Percentiles rank a stretch among this genome's conserved stretches.
These are phyloP conservation scores for Multifurca ochricompacta DNA, from an alignment of 768 basidiomycete genomes.

Conservation along the genomic window DNA sequence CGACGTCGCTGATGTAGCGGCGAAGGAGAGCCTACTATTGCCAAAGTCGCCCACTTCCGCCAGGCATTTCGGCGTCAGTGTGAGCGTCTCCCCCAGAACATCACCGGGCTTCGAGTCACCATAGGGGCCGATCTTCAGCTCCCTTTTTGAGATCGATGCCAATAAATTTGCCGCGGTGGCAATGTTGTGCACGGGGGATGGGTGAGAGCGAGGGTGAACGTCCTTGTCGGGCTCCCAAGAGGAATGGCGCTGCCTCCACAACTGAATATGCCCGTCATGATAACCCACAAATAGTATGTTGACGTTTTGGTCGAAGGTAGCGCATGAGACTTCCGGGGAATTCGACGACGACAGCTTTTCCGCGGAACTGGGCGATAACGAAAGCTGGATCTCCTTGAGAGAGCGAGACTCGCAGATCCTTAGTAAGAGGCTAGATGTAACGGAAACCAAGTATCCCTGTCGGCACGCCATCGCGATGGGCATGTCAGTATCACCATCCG, in stretches of 20 bases:
- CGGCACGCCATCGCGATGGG: slow-evolving; percentile 12
- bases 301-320: slow-evolving; percentile 1
- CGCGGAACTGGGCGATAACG: background rate
- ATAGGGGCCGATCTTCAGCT: slow-evolving; percentile 12
- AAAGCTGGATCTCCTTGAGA: slow-evolving; percentile 6
- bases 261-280: slow-evolving; percentile 6
- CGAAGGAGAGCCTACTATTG: background rate
- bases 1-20: background rate
- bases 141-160: slow-evolving; percentile 7
- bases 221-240: slow-evolving; percentile 8
- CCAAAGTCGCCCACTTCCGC: background rate
- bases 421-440: slow-evolving; percentile 12
- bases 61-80: slow-evolving; percentile 1
- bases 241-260: slow-evolving; percentile 1
- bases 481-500: background rate
- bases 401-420: slow-evolving; percentile 1
- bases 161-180: background rate
- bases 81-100: background rate
- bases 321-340: background rate
- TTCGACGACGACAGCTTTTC: background rate
- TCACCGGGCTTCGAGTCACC: background rate
- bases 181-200: slow-evolving; percentile 5
- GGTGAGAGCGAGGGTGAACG: background rate
- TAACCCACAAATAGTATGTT: slow-evolving; percentile 6
- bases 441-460: background rate